Conservation (phyloP, 1,139 yeast species). For the Wickerhamiella pararugosa region DNA sequence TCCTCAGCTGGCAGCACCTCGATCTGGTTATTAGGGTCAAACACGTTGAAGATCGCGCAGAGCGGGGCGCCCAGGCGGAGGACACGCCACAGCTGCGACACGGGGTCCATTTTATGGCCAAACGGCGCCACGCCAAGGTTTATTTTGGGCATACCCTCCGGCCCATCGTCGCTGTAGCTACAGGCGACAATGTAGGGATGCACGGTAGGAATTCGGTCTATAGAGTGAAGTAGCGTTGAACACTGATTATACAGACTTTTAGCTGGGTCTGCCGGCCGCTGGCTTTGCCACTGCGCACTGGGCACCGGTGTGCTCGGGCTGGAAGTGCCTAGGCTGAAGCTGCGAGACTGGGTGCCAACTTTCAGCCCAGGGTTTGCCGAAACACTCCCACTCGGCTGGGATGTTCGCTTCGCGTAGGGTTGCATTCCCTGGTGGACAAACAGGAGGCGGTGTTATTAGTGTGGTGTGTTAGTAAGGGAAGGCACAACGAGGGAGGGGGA, state of each 20-base stretch:
- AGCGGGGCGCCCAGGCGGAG: slow-evolving; percentile 89
- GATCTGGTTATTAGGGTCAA: slow-evolving; percentile 26
- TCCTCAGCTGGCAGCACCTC: slow-evolving; percentile 29
- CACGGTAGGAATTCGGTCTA: slow-evolving; percentile 55
- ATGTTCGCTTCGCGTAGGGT: no score
- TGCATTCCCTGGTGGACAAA: no score
- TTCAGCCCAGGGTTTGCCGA: no score
- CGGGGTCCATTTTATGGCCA: slow-evolving; percentile 52
- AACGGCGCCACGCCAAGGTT: slow-evolving; percentile 20
- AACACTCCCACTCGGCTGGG: no score
- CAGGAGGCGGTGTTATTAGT: no score
- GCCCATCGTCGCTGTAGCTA: slow-evolving; percentile 8
- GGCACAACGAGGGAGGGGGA: no score
- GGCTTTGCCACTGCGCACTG: slow-evolving; percentile 12
- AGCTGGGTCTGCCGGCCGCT: slow-evolving; percentile 10
- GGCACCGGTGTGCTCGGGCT: slow-evolving; percentile 14
- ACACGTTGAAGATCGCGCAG: slow-evolving; percentile 63
- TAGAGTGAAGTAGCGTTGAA: slow-evolving; percentile 38
- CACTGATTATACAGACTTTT: slow-evolving; percentile 55
- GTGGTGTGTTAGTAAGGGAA: no score
- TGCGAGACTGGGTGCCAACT: background rate
- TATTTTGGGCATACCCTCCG: slow-evolving; percentile 5
- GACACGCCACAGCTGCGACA: slow-evolving; percentile 74
- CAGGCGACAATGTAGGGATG: slow-evolving; percentile 46
- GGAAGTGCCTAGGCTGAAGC: slow-evolving; percentile 4